Base-by-base conservation (phyloP, 768 basidiomycete genomes). In the Lactifluus piperatus region DNA sequence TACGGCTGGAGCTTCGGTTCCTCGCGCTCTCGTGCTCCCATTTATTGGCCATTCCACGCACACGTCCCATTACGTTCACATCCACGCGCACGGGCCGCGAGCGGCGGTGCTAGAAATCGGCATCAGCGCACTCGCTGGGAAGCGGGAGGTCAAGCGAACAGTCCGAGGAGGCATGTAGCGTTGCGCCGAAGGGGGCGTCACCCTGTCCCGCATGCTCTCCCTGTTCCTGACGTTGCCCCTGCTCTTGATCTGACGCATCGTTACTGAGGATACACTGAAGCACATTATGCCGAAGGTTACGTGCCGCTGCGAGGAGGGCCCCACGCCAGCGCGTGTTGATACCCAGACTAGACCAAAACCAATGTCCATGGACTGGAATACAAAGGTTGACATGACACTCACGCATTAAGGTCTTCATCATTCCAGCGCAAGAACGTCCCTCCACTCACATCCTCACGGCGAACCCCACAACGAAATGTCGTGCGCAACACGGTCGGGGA, bases 361-460 rank as follows among this genome's bases (percentile, higher is more conserved):
- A 14, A 41, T 7, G 27, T 11, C 44, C 26, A 27, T 9, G 3
- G 5, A 11, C 20, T 44, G 6, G 43, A 27, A 37, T 64, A n/a
- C 58, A 32, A 26, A 43, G 22, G 8, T 20, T 2, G n/a, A 41
- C 58, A 30, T 41, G 13, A 51, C 5, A 76, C 83, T 45, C 62
- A 88, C 86, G 68, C 69, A 36, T 77, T 75, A 44, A 89, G 71
- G 68, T 86, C 83, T 9, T 71, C 74, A 44, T 85, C n/a, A 20
- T 76, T 79, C 57, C 88, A 72, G 41, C 83, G 76, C 62, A 90
- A 66, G 66, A 90, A 83, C 13, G 73, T 74, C 43, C 78, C 73
- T 13, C 88, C 87, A 0, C 72, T 78, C n/a, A 88, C 76, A 41
- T 76, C 72, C 14, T 75, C 72, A 51, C 77, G 73, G 57, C 73